Evolutionary conservation across 2,329 filamentous ascomycete genomes (phyloP).

Genomic region (Ambrosiella beaveri): DNA sequence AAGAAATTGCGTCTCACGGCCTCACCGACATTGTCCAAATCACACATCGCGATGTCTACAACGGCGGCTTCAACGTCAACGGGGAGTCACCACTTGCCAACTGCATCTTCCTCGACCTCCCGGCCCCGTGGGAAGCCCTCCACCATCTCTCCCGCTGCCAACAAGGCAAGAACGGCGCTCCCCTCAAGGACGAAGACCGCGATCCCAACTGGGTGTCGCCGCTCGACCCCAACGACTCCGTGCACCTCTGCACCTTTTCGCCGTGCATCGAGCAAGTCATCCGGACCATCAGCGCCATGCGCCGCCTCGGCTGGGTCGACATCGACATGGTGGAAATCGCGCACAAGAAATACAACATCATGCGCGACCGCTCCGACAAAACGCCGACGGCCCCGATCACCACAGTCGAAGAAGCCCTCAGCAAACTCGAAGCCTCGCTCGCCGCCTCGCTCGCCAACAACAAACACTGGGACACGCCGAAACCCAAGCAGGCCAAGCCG

Average conservation of each 20-base stretch:
- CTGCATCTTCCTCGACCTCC: slow-evolving; percentile 63
- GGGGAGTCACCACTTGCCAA: slow-evolving; percentile 8
- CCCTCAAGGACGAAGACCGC: slow-evolving; percentile 20
- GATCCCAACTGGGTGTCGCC: slow-evolving; percentile 19
- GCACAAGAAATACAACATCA: slow-evolving; percentile 62
- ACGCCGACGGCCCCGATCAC: slow-evolving; percentile 53
- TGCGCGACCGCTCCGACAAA: slow-evolving; percentile 63
- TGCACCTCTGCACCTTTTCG: slow-evolving; percentile 82
- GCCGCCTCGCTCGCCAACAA: slow-evolving; percentile 6
- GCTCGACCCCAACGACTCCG: slow-evolving; percentile 53
- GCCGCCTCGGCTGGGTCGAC: slow-evolving; percentile 70
- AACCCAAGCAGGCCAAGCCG: slow-evolving; percentile 2
- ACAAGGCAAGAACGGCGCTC: slow-evolving; percentile 16
- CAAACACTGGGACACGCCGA: slow-evolving; percentile 14
- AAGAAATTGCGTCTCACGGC: slow-evolving; percentile 52
- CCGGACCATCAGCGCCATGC: slow-evolving; percentile 63
- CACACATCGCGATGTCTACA: slow-evolving; percentile 65
- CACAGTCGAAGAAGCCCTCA: slow-evolving; percentile 64
- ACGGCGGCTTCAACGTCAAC: slow-evolving; percentile 43
- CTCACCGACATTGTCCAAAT: slow-evolving; percentile 50
- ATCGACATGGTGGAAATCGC: slow-evolving; percentile 87
- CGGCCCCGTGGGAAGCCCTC: slow-evolving; percentile 65
- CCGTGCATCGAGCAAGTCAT: slow-evolving; percentile 95
- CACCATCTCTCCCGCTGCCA: slow-evolving; percentile 48
- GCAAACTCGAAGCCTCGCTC: slow-evolving; percentile 31